Conservation (phyloP, 2,329 filamentous ascomycete species). For the Trichophyton mentagrophytes region DNA sequence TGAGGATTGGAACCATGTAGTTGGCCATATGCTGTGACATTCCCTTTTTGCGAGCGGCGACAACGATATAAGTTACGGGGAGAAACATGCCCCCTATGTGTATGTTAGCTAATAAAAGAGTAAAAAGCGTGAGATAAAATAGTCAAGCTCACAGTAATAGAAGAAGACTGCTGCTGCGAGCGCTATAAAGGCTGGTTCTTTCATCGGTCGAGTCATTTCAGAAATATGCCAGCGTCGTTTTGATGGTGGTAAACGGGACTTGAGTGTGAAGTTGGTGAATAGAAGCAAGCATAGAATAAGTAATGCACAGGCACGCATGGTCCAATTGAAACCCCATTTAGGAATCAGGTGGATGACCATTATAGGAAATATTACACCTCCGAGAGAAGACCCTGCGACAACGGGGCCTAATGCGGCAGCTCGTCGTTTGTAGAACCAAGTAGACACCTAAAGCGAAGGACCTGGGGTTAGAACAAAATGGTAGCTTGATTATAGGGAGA, state of each 20-base stretch:
- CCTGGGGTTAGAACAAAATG: conserved; percentile 37
- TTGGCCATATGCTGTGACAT: conserved; percentile 16
- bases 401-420: conserved; percentile 48
- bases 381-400: conserved; percentile 43
- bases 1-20: conserved; percentile 19
- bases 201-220: conserved; percentile 38
- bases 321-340: conserved; percentile 43
- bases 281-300: conserved; percentile 47
- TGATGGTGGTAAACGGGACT: conserved; percentile 29
- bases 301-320: conserved; percentile 45
- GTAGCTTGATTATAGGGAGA: not conserved
- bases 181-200: conserved; percentile 34
- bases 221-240: conserved; percentile 32
- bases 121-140: not conserved
- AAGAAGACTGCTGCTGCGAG: conserved; percentile 39
- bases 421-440: conserved; percentile 42
- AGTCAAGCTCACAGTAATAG: conserved; percentile 14
- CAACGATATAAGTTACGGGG: conserved; percentile 14
- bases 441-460: conserved; percentile 52
- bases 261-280: conserved; percentile 42
- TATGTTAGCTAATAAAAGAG: not conserved
- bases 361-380: conserved; percentile 45
- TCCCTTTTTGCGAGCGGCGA: conserved; percentile 14
- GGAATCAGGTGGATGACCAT: conserved; percentile 33
- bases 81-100: conserved; percentile 4